A percentile compares a stretch with the other conserved stretches of the same genome.
Evolutionary conservation across 441 rosid species (phyloP).

Genomic region (Mallotus repandus): DNA sequence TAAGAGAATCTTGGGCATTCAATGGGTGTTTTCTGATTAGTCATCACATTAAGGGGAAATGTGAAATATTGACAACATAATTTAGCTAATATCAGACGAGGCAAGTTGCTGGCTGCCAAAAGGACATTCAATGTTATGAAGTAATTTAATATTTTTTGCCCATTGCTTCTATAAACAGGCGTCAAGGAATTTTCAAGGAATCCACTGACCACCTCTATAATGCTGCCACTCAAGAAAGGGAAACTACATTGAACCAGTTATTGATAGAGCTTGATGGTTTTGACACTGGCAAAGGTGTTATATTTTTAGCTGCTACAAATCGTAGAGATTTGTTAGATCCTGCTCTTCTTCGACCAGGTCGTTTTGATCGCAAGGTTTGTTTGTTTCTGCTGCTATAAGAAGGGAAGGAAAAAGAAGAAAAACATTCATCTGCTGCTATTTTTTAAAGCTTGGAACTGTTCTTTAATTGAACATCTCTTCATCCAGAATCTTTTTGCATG

Average conservation of each 20-base stretch:
- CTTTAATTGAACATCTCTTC: background rate
- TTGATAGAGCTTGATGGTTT: constrained; percentile 98
- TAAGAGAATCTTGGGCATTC: background rate
- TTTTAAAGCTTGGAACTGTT: background rate
- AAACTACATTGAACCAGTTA: constrained; percentile 94
- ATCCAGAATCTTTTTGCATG: background rate
- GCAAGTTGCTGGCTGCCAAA: background rate
- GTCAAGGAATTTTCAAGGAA: constrained; percentile 88
- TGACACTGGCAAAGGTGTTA: constrained; percentile 98
- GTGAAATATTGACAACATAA: background rate
- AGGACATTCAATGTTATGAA: background rate
- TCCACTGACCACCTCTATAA: constrained; percentile 71
- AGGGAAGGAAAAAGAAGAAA: background rate
- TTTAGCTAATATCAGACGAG: background rate
- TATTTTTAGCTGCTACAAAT: constrained; percentile 93
- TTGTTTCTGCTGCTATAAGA: constrained; percentile 29
- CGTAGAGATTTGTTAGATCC: constrained; percentile 93
- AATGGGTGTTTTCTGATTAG: background rate
- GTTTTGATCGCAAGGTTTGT: constrained; percentile 95
- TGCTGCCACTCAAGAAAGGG: constrained; percentile 97
- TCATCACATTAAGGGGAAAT: background rate
- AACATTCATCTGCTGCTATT: background rate
- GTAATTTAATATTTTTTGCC: background rate
- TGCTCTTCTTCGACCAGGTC: constrained; percentile 95
- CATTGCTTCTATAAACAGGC: constrained; percentile 47